Conservation (phyloP, 139 green algal genomes). For the Tetradesmus lagerheimii region DNA sequence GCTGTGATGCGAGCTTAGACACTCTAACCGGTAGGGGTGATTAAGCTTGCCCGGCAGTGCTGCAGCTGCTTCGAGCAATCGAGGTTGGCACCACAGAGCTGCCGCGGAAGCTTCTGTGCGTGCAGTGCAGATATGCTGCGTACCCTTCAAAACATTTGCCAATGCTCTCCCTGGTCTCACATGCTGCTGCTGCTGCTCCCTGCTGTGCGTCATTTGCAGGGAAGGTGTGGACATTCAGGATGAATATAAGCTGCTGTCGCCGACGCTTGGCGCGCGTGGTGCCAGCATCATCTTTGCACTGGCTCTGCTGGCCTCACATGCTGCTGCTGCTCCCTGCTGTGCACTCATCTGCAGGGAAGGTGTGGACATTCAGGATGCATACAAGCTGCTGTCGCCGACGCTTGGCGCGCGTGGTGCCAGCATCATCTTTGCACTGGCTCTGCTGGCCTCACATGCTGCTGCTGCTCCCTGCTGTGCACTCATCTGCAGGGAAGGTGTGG, state of each 20-base stretch:
- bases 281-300: slow-evolving; percentile 67
- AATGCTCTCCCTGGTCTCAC: no score
- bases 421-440: slow-evolving; percentile 65
- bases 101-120: no score
- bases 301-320: slow-evolving; percentile 46
- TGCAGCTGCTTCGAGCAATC: no score
- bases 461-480: no score
- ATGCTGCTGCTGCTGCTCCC: not conserved
- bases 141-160: no score
- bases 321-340: not conserved
- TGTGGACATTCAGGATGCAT: slow-evolving; percentile 63
- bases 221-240: slow-evolving; percentile 55
- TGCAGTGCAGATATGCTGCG: no score
- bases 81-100: no score
- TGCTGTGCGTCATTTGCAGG: not conserved
- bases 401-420: slow-evolving; percentile 64
- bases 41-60: no score
- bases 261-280: slow-evolving; percentile 60
- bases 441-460: slow-evolving; percentile 32
- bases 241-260: slow-evolving; percentile 67
- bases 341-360: slow-evolving; percentile 7
- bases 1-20: no score
- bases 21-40: no score
- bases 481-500: slow-evolving; percentile 25
- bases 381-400: slow-evolving; percentile 61